Evolutionary conservation across 2,329 filamentous ascomycete species (phyloP).

Genomic region (Microthyrium microscopicum): DNA sequence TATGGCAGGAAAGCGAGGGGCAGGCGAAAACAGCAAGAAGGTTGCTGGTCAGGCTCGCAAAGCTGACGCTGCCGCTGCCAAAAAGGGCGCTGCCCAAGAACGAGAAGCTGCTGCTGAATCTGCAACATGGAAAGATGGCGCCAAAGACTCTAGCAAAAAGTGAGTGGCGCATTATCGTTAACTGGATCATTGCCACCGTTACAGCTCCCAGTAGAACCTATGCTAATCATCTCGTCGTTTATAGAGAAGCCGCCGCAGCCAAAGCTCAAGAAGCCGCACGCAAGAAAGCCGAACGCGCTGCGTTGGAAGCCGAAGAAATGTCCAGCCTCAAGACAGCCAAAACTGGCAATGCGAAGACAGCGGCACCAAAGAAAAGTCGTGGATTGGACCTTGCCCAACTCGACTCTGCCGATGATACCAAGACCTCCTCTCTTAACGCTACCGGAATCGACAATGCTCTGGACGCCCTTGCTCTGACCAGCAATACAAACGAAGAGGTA

Average conservation of each 20-base stretch:
- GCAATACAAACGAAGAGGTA: slow-evolving; percentile 47
- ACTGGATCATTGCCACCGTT: no score
- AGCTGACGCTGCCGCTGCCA: slow-evolving; percentile 68
- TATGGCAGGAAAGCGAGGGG: slow-evolving; percentile 39
- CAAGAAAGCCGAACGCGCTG: slow-evolving; percentile 87
- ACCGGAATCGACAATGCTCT: slow-evolving; percentile 86
- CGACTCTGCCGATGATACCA: slow-evolving; percentile 38
- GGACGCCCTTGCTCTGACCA: slow-evolving; percentile 61
- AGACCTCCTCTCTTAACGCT: slow-evolving; percentile 50
- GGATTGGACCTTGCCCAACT: slow-evolving; percentile 64
- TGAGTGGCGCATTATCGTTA: slow-evolving; percentile 28
- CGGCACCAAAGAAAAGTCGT: slow-evolving; percentile 20
- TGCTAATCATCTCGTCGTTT: slow-evolving; percentile 7
- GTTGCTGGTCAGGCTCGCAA: slow-evolving; percentile 79
- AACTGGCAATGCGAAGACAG: slow-evolving; percentile 48
- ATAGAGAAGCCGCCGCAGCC: slow-evolving; percentile 65
- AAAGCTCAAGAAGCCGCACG: slow-evolving; percentile 69
- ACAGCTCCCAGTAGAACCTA: slow-evolving; percentile 1
- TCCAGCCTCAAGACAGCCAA: slow-evolving; percentile 47
- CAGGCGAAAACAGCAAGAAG: slow-evolving; percentile 72
- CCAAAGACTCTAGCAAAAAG: slow-evolving; percentile 80
- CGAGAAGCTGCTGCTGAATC: slow-evolving; percentile 53
- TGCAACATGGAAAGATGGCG: slow-evolving; percentile 66
- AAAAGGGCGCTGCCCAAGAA: slow-evolving; percentile 53
- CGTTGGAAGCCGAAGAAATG: slow-evolving; percentile 70